phyloP scores from a whole-genome alignment of 2,329 filamentous ascomycete genomes.

The Aspergillus melleus region DNA sequence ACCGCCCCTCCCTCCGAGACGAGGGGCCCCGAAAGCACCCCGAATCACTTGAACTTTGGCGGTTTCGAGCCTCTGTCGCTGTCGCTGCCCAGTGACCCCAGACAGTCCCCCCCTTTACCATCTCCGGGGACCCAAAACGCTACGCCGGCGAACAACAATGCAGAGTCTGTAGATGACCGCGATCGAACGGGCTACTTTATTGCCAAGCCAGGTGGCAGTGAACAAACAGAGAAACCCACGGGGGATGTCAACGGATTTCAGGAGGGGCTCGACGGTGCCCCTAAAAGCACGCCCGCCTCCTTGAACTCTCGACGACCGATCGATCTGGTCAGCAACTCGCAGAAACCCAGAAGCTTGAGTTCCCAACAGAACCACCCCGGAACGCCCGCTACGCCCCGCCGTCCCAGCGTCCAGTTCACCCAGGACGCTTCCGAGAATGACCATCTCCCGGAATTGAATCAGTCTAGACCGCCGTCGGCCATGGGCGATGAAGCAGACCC shows the following conservation, averaged over 20 bases:
- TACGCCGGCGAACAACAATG: conserved; percentile 13
- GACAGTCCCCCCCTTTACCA: conserved; percentile 29
- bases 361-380: conserved; percentile 27
- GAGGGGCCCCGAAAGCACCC: conserved; percentile 18
- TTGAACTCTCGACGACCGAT: conserved; percentile 27
- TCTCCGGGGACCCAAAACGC: conserved; percentile 26
- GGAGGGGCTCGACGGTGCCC: conserved; percentile 18
- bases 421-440: conserved; percentile 54
- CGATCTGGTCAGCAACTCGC: conserved; percentile 24
- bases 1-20: conserved; percentile 18
- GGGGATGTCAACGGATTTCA: conserved; percentile 7
- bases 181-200: conserved; percentile 2
- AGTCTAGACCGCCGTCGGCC: conserved; percentile 65
- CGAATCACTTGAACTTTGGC: conserved; percentile 19
- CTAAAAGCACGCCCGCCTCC: conserved; percentile 22
- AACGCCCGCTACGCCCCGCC: conserved; percentile 44
- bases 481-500: conserved; percentile 62
- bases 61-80: conserved; percentile 16
- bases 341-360: conserved; percentile 22
- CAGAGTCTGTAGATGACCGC: conserved; percentile 15
- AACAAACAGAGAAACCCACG: conserved; percentile 10
- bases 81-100: conserved; percentile 20
- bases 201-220: conserved; percentile 8
- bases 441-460: conserved; percentile 50
- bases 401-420: conserved; percentile 76